Evolutionary conservation across 768 basidiomycete species (phyloP), one percentile per base, ranked within the genome.

Genomic region (Rhizopogon rudus): DNA sequence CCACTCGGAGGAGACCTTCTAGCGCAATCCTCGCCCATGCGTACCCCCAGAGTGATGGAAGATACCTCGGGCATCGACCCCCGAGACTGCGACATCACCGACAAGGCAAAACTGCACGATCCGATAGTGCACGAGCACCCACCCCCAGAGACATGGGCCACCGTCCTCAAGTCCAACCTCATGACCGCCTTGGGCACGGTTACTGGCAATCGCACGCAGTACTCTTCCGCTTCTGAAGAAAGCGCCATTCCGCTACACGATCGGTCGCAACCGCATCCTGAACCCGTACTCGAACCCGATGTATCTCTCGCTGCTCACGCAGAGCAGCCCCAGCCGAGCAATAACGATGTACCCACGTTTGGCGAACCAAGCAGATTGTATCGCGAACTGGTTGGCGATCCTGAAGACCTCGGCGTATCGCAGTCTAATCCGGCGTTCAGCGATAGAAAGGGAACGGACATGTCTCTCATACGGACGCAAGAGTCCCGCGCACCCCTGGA

Each of bases 161-260:
- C 68, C 16, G 70, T 73, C 22, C 49, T 81, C 60, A 74, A 65
- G 55, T 73, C 75, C 16, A 77, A 77, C 37, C 63, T 83, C 10
- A 73, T 77, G 51, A 73, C 73, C 52, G 80, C 78, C 5, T 75
- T 83, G 60, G 79, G 77, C 60, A 70, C 76, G 1, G 77, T 83
- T 49, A 75, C 78, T 40, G 71, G 76, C n/a, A 75, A 66, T 58
- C 60, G 79, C 28, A 60, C 71, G n/a, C 40, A 57, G 44, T 28
- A 22, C n/a, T 28, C 33, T n/a, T 39, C 22, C 16, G 16, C 12
- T 5, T n/a, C n/a, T 31, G 57, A 31, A 41, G 39, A 48, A 35
- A 48, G 20, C 20, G 46, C 14, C 33, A 14, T 35, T 50, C 48
- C 45, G 16, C 17, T 31, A 49, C 35, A 33, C 40, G 10, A 40